Percentiles rank a stretch among this genome's conserved stretches.
phyloP scores from a whole-genome alignment of 805 yeast species.

The Debaryomyces maramus region DNA sequence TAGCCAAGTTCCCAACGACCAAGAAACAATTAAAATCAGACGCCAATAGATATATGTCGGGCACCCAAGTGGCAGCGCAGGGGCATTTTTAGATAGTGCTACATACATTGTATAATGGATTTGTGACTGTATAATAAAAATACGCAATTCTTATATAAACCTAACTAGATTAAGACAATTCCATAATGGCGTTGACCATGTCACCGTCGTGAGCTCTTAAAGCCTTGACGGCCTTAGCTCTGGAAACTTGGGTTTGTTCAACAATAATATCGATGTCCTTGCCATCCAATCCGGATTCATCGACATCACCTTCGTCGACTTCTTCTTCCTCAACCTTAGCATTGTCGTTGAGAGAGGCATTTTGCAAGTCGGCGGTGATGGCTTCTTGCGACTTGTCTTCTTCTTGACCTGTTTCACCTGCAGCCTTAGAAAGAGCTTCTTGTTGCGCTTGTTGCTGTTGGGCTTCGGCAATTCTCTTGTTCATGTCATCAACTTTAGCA shows the following conservation, averaged over 20 bases:
- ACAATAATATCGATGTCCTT: conserved; percentile 83
- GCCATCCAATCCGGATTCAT: conserved; percentile 78
- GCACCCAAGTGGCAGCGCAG: no score
- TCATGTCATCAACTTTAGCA: conserved; percentile 93
- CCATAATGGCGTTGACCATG: conserved; percentile 95
- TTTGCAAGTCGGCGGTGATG: conserved; percentile 79
- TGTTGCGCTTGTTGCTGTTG: conserved; percentile 71
- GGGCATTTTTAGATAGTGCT: no score
- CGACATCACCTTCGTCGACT: conserved; percentile 73
- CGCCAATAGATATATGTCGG: no score
- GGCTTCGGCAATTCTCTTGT: conserved; percentile 81
- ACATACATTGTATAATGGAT: no score
- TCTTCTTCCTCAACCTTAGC: conserved; percentile 50
- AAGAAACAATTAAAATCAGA: no score
- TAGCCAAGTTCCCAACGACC: no score
- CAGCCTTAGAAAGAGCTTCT: conserved; percentile 46
- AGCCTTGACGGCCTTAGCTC: conserved; percentile 89
- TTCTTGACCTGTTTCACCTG: conserved; percentile 36
- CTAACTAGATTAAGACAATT: conserved; percentile 48
- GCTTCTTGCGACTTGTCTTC: conserved; percentile 69
- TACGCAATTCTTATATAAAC: no score
- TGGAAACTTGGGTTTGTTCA: conserved; percentile 88
- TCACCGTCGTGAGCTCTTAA: conserved; percentile 87
- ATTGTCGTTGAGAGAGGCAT: conserved; percentile 53
- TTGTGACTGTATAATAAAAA: no score